These are phyloP conservation scores for Exidia glandulosa DNA, from an alignment of 768 basidiomycete species.

Conservation along the genomic window DNA sequence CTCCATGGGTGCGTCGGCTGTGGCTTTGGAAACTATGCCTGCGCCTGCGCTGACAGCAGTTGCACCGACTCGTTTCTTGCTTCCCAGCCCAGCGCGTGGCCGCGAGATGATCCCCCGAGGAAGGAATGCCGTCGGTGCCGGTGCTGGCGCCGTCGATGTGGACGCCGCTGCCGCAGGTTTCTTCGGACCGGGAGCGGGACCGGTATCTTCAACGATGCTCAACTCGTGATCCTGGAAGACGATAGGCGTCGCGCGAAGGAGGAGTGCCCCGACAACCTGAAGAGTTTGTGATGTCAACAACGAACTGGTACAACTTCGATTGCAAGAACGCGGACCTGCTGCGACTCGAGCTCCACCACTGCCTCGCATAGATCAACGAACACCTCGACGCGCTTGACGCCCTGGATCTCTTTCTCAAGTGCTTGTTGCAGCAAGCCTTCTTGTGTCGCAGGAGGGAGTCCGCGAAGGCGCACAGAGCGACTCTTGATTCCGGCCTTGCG, in stretches of 20 bases:
- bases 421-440: conserved; percentile 88
- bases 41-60: conserved; percentile 10
- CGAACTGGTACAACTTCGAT: not conserved
- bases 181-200: not conserved
- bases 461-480: conserved; percentile 66
- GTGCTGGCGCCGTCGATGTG: conserved; percentile 9
- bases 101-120: conserved; percentile 55
- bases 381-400: conserved; percentile 65
- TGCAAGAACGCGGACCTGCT: conserved; percentile 22
- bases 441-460: conserved; percentile 66
- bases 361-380: conserved; percentile 42
- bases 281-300: not conserved
- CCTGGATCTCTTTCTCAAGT: conserved; percentile 58
- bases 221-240: conserved; percentile 54
- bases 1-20: too few relatives aligned
- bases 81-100: conserved; percentile 63
- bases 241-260: conserved; percentile 63
- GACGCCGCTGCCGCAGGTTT: not conserved
- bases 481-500: conserved; percentile 44
- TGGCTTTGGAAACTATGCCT: conserved; percentile 1
- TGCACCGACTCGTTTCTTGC: conserved; percentile 29
- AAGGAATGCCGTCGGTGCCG: conserved; percentile 45
- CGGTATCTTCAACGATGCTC: conserved; percentile 39
- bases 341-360: conserved; percentile 25
- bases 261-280: conserved; percentile 75